Evolutionary conservation across 2,329 filamentous ascomycete genomes (phyloP).

Genomic region (Corinectria fuckeliana): DNA sequence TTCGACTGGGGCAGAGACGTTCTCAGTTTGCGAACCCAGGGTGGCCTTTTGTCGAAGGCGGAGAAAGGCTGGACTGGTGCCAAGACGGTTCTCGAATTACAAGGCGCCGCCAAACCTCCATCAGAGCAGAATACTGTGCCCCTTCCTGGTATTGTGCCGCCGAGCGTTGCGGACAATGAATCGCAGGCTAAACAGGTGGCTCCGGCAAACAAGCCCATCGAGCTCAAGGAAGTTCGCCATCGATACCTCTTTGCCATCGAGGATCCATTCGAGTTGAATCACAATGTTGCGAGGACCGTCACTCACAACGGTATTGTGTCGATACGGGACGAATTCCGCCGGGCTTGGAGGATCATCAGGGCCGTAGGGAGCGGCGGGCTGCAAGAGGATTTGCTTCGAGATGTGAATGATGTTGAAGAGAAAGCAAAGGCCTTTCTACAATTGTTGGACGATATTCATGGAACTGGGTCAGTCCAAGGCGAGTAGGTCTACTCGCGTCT

Average conservation of each 20-base stretch:
- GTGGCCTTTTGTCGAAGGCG: constrained; percentile 75
- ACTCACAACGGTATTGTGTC: constrained; percentile 81
- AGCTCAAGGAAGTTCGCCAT: constrained; percentile 74
- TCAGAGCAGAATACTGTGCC: constrained; percentile 17
- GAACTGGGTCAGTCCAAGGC: constrained; percentile 16
- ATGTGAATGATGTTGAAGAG: constrained; percentile 49
- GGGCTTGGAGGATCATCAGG: constrained; percentile 76
- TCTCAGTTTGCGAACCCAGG: constrained; percentile 74
- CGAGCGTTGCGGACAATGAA: constrained; percentile 1
- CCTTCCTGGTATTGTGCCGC: background rate
- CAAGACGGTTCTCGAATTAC: constrained; percentile 68
- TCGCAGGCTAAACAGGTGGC: constrained; percentile 21
- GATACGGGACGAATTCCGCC: constrained; percentile 83
- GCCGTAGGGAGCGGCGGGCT: constrained; percentile 51
- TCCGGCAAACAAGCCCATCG: constrained; percentile 42
- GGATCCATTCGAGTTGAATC: constrained; percentile 86
- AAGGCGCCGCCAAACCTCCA: constrained; percentile 38
- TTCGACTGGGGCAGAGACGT: constrained; percentile 86
- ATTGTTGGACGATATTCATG: constrained; percentile 46
- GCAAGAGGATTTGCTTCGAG: constrained; percentile 59
- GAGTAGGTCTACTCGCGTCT: background rate
- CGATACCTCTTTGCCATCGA: constrained; percentile 90
- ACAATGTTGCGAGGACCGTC: constrained; percentile 88
- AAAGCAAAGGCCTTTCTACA: constrained; percentile 33
- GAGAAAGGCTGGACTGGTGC: constrained; percentile 89